phyloP scores from a whole-genome alignment of 805 yeast genomes.

The Phaffomyces opuntiae region DNA sequence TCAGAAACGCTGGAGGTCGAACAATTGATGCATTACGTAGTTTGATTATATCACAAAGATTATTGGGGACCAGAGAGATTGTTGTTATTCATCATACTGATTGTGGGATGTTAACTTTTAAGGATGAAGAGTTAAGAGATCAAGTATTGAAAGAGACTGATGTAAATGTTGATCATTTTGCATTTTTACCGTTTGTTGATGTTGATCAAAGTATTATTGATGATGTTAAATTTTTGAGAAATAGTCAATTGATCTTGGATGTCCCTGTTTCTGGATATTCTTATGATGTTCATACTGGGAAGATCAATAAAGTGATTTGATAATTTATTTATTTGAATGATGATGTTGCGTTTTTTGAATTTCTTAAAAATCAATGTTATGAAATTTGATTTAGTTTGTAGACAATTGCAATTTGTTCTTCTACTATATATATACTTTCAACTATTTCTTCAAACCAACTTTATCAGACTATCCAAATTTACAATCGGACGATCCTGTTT shows the following conservation, averaged over 20 bases:
- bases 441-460: too few species aligned
- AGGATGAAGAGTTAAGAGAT: conserved; percentile 25
- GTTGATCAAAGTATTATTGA: conserved; percentile 30
- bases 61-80: conserved; percentile 34
- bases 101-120: conserved; percentile 38
- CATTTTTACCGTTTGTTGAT: conserved; percentile 31
- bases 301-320: background rate
- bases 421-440: too few species aligned
- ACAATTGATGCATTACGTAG: conserved; percentile 33
- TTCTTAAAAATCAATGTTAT: too few species aligned
- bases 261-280: conserved; percentile 23
- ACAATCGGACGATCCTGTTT: too few species aligned
- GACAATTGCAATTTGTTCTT: too few species aligned
- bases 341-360: too few species aligned
- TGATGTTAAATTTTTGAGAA: conserved; percentile 28
- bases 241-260: conserved; percentile 27
- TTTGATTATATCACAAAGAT: conserved; percentile 33
- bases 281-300: conserved; percentile 27
- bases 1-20: conserved; percentile 39
- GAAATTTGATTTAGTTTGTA: too few species aligned
- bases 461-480: too few species aligned
- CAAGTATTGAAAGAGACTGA: conserved; percentile 27
- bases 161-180: conserved; percentile 8
- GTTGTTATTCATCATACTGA: conserved; percentile 36
- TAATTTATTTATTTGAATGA: too few species aligned